These are phyloP conservation scores for Zygotorulaspora danielsina DNA, from an alignment of 805 yeast genomes.

Conservation along the genomic window DNA sequence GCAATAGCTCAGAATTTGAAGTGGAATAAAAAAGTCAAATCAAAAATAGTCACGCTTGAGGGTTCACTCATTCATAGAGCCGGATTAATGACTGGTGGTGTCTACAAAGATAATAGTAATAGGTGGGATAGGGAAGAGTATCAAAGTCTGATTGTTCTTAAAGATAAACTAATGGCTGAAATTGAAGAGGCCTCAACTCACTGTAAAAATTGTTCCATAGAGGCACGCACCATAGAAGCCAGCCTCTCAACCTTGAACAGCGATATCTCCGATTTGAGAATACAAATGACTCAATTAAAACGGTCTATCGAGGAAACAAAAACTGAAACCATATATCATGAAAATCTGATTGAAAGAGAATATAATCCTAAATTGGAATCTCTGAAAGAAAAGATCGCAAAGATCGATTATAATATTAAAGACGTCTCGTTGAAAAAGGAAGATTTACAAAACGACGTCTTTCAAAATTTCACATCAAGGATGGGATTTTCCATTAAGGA, in stretches of 20 bases:
- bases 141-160: slow-evolving; percentile 47
- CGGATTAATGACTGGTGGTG: slow-evolving; percentile 92
- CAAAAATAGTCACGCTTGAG: slow-evolving; percentile 72
- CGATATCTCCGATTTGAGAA: slow-evolving; percentile 42
- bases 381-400: slow-evolving; percentile 24
- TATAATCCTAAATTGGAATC: slow-evolving; percentile 25
- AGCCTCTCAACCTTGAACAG: slow-evolving; percentile 51
- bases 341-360: slow-evolving; percentile 31
- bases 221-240: slow-evolving; percentile 53
- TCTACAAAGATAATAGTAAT: slow-evolving; percentile 42
- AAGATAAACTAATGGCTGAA: slow-evolving; percentile 46
- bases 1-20: slow-evolving; percentile 65
- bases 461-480: slow-evolving; percentile 49
- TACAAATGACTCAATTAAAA: slow-evolving; percentile 41
- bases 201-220: slow-evolving; percentile 49
- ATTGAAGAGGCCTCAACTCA: slow-evolving; percentile 40
- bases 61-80: slow-evolving; percentile 82
- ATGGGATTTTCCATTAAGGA: slow-evolving; percentile 58
- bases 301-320: slow-evolving; percentile 44
- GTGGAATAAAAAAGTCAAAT: slow-evolving; percentile 56
- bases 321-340: slow-evolving; percentile 51
- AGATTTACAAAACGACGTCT: slow-evolving; percentile 43
- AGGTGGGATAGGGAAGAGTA: slow-evolving; percentile 75
- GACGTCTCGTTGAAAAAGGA: slow-evolving; percentile 31
- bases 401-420: slow-evolving; percentile 25